A percentile compares a stretch with the other conserved stretches of the same genome.
Evolutionary conservation across 2,329 filamentous ascomycete species (phyloP).

Genomic region (Microdochium bolleyi): DNA sequence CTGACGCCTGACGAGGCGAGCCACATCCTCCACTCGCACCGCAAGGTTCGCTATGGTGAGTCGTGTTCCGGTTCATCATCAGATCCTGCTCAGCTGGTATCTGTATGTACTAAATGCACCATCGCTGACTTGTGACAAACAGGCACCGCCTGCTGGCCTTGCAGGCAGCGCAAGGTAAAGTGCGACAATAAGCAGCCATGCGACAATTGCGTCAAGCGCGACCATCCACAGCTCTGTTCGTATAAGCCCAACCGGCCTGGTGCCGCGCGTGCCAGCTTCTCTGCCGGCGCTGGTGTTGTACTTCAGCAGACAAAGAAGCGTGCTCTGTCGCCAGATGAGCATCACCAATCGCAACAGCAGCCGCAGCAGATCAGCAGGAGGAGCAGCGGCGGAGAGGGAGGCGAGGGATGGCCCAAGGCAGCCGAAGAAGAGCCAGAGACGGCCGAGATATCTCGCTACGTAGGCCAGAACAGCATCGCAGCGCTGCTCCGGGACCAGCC

Average conservation of each 20-base stretch:
- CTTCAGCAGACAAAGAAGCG: constrained; percentile 25
- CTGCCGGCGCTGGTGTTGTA: not conserved
- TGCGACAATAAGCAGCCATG: constrained; percentile 63
- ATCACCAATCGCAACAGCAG: constrained; percentile 29
- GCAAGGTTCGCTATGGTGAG: constrained; percentile 62
- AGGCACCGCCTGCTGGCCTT: constrained; percentile 61
- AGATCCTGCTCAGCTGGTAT: not conserved
- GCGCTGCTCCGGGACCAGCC: constrained; percentile 57
- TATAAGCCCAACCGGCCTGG: constrained; percentile 54
- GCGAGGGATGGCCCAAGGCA: not conserved
- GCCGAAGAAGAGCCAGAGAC: constrained; percentile 39
- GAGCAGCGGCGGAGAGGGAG: not conserved
- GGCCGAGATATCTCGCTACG: constrained; percentile 48
- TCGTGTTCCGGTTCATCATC: constrained; percentile 5
- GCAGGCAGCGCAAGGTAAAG: constrained; percentile 60
- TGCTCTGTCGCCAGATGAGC: constrained; percentile 32
- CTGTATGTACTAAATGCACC: not conserved
- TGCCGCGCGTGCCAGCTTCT: constrained; percentile 17
- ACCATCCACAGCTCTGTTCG: constrained; percentile 56
- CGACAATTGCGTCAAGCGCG: constrained; percentile 60
- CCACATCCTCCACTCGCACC: constrained; percentile 61
- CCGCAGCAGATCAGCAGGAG: constrained; percentile 20
- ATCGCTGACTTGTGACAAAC: constrained; percentile 10
- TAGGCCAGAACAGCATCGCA: constrained; percentile 61
- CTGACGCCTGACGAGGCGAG: constrained; percentile 58